phyloP scores from a whole-genome alignment of 192 early-diverging fungal species.

The Jimgerdemannia flammicorona region DNA sequence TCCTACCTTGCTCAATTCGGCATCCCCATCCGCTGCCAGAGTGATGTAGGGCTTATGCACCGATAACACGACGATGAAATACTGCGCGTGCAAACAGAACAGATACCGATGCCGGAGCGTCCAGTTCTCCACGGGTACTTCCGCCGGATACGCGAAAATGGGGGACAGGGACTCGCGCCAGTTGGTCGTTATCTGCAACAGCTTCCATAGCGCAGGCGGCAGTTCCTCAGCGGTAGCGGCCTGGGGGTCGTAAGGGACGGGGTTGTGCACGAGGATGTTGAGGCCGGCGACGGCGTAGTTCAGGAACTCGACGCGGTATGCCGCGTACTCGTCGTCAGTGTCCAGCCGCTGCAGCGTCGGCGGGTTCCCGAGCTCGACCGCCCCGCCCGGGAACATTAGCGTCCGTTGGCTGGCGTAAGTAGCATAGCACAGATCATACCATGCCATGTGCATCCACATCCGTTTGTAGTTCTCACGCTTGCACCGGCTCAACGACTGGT shows the following conservation, averaged over 20 bases:
- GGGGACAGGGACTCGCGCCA: conserved; percentile 9
- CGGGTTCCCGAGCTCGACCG: conserved; percentile 1
- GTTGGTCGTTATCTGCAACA: conserved; percentile 3
- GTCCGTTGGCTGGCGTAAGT: conserved; percentile 4
- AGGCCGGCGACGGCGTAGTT: conserved; percentile 7
- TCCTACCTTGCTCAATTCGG: neutral
- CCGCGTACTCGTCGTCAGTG: neutral
- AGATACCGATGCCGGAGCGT: conserved; percentile 14
- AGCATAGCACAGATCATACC: conserved; percentile 16
- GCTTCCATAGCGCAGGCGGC: conserved; percentile 4
- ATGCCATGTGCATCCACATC: conserved; percentile 9
- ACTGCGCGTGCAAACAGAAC: conserved; percentile 13
- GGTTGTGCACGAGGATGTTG: neutral
- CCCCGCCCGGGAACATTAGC: conserved; percentile 6
- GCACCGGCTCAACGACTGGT: neutral
- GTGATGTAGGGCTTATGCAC: conserved; percentile 12
- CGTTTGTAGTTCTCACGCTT: conserved; percentile 7
- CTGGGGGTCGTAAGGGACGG: neutral
- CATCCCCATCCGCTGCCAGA: neutral
- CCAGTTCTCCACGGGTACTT: conserved; percentile 1
- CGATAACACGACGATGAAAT: conserved; percentile 7
- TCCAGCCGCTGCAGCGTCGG: conserved; percentile 3
- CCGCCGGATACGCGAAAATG: neutral
- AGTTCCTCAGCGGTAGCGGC: neutral
- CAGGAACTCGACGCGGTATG: conserved; percentile 1